Percentiles rank a stretch among this genome's conserved stretches.
phyloP scores from a whole-genome alignment of 768 basidiomycete species.

The Naematelia aurantialba region DNA sequence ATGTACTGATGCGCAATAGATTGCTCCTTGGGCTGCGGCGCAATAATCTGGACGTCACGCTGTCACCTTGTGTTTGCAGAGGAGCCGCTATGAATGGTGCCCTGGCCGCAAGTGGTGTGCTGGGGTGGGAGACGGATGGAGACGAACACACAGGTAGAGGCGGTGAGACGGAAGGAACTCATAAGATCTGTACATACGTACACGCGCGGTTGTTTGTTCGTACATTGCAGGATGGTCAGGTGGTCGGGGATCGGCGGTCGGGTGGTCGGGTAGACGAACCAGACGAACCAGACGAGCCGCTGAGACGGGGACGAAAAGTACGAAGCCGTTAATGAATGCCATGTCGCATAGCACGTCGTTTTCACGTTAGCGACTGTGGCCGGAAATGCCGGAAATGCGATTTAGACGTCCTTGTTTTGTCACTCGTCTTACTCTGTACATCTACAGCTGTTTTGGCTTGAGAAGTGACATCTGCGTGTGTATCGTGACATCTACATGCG shows the following conservation, averaged over 20 bases:
- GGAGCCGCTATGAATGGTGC: too few relatives aligned
- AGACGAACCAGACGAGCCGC: not conserved
- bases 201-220: not conserved
- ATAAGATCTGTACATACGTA: not conserved
- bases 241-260: too few relatives aligned
- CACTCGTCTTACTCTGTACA: too few relatives aligned
- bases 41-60: not conserved
- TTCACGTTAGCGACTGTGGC: too few relatives aligned
- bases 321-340: not conserved
- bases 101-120: too few relatives aligned
- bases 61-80: too few relatives aligned
- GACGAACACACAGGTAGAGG: not conserved
- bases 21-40: slow-evolving; percentile 26
- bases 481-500: too few relatives aligned
- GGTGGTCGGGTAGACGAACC: too few relatives aligned
- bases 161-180: not conserved
- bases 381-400: not conserved
- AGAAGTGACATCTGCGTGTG: too few relatives aligned
- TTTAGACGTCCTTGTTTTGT: not conserved
- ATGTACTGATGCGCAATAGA: slow-evolving; percentile 5
- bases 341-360: not conserved
- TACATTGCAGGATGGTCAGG: not conserved
- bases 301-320: not conserved
- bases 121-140: not conserved
- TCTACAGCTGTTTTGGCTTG: too few relatives aligned